A percentile compares a stretch with the other conserved stretches of the same genome.
Evolutionary conservation across 1,139 yeast species (phyloP).

Genomic region (Suhomyces bribrorum): DNA sequence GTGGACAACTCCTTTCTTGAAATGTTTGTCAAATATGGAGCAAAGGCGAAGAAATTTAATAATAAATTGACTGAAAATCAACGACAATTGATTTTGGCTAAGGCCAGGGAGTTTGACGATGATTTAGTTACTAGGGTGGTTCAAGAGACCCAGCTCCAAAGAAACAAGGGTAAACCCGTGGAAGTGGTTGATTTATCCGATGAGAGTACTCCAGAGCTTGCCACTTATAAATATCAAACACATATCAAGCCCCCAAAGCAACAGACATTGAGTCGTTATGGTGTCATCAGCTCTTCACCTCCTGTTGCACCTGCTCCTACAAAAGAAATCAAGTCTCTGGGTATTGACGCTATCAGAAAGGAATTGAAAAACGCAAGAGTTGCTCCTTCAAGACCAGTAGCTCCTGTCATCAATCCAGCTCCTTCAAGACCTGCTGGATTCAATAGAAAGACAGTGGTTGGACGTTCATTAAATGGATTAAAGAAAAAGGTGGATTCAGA

Average conservation of each 20-base stretch:
- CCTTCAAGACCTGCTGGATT: conserved; percentile 88
- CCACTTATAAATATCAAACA: conserved; percentile 28
- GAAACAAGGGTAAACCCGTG: conserved; percentile 14
- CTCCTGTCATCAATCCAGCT: conserved; percentile 50
- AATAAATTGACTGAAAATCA: conserved; percentile 65
- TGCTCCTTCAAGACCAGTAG: conserved; percentile 19
- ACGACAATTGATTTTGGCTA: conserved; percentile 53
- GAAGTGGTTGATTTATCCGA: conserved; percentile 10
- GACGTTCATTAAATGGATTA: conserved; percentile 38
- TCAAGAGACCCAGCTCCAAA: conserved; percentile 44
- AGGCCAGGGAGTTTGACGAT: conserved; percentile 56
- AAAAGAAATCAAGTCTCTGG: conserved; percentile 34
- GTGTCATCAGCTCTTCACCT: conserved; percentile 37
- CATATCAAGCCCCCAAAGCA: conserved; percentile 36
- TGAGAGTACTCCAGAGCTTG: conserved; percentile 22
- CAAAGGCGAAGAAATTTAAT: conserved; percentile 63
- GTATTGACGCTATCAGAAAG: conserved; percentile 43
- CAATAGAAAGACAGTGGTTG: conserved; percentile 45
- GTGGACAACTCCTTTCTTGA: conserved; percentile 53
- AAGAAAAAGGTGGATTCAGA: conserved; percentile 35
- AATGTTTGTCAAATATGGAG: conserved; percentile 61
- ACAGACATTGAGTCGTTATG: conserved; percentile 53
- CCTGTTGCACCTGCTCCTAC: conserved; percentile 45
- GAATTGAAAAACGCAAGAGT: conserved; percentile 33
- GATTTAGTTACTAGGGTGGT: conserved; percentile 54